Evolutionary conservation across 2,329 filamentous ascomycete genomes (phyloP).

Genomic region (Talaromyces piceae): DNA sequence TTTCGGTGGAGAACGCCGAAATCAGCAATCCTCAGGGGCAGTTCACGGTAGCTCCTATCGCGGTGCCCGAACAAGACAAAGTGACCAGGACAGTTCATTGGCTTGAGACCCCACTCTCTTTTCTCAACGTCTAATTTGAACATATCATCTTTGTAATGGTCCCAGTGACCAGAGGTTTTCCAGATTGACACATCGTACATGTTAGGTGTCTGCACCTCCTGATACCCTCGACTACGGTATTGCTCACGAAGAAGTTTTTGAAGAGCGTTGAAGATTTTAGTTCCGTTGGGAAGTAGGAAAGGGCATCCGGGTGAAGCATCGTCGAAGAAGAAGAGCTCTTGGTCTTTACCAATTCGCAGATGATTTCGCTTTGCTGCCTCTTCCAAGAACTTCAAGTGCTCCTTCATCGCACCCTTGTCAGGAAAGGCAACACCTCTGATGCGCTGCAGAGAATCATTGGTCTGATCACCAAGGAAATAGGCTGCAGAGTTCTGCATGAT

Average conservation of each 20-base stretch:
- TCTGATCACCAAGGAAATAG: slow-evolving; percentile 90
- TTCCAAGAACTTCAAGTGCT: slow-evolving; percentile 90
- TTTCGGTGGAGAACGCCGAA: slow-evolving; percentile 95
- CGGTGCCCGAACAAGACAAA: slow-evolving; percentile 79
- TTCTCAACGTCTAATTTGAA: slow-evolving; percentile 78
- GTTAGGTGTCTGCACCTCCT: slow-evolving; percentile 92
- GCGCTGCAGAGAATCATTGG: slow-evolving; percentile 90
- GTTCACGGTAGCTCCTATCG: slow-evolving; percentile 77
- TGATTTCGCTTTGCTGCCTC: slow-evolving; percentile 98
- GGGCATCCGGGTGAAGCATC: slow-evolving; percentile 86
- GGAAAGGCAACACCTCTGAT: slow-evolving; percentile 97
- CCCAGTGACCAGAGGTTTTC: slow-evolving; percentile 94
- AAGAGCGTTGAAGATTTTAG: slow-evolving; percentile 86
- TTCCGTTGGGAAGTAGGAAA: slow-evolving; percentile 88
- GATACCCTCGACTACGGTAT: slow-evolving; percentile 89
- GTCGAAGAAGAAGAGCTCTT: slow-evolving; percentile 97
- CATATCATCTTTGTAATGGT: slow-evolving; percentile 93
- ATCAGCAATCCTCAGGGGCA: slow-evolving; percentile 88
- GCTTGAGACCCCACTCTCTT: slow-evolving; percentile 77
- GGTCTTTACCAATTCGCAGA: slow-evolving; percentile 84
- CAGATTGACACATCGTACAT: slow-evolving; percentile 92
- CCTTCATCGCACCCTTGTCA: slow-evolving; percentile 88
- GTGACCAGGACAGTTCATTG: slow-evolving; percentile 98
- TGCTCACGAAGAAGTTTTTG: slow-evolving; percentile 73
- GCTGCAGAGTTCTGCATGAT: slow-evolving; percentile 81